Conservation (phyloP, 208 protist genomes). For the Zelonia costaricensis region DNA sequence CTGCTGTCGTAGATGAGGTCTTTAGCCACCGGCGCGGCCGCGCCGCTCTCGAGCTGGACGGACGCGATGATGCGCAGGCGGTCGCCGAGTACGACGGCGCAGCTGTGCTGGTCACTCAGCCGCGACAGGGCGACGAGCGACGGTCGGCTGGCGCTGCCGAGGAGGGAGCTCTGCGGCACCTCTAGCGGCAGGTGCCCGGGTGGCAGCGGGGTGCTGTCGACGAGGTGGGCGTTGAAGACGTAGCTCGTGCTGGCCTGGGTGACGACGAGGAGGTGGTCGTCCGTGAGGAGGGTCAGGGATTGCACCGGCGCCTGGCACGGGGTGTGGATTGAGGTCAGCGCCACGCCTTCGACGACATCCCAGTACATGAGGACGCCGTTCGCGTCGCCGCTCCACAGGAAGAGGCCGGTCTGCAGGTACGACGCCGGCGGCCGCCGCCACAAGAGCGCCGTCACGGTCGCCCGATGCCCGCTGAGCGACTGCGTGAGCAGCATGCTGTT, state of each 20-base stretch:
- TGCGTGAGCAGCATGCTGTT: slow-evolving; percentile 80
- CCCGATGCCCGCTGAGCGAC: slow-evolving; percentile 59
- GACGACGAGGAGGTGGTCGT: slow-evolving; percentile 64
- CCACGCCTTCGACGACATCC: slow-evolving; percentile 72
- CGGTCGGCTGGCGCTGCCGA: slow-evolving; percentile 10
- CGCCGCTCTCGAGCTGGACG: slow-evolving; percentile 28
- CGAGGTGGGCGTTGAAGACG: slow-evolving; percentile 70
- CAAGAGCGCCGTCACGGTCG: slow-evolving; percentile 58
- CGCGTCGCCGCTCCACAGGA: slow-evolving; percentile 63
- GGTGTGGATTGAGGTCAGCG: slow-evolving; percentile 50
- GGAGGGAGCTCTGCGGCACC: slow-evolving; percentile 10
- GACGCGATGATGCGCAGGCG: slow-evolving; percentile 54
- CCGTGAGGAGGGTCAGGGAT: slow-evolving; percentile 41
- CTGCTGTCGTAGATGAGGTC: slow-evolving; percentile 76
- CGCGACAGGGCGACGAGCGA: slow-evolving; percentile 41
- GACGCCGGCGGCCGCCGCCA: slow-evolving; percentile 63
- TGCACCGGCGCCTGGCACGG: slow-evolving; percentile 46
- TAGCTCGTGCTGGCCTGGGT: slow-evolving; percentile 52
- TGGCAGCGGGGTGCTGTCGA: slow-evolving; percentile 35
- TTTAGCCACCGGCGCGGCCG: slow-evolving; percentile 27
- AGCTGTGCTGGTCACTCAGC: slow-evolving; percentile 39
- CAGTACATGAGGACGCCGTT: slow-evolving; percentile 62
- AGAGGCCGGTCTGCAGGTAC: slow-evolving; percentile 64
- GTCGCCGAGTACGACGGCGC: slow-evolving; percentile 66
- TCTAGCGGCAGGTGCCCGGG: slow-evolving; percentile 32